A percentile compares a stretch with the other conserved stretches of the same genome.
Evolutionary conservation across 2,329 filamentous ascomycete genomes (phyloP).

Genomic region (Colletotrichum sojae): DNA sequence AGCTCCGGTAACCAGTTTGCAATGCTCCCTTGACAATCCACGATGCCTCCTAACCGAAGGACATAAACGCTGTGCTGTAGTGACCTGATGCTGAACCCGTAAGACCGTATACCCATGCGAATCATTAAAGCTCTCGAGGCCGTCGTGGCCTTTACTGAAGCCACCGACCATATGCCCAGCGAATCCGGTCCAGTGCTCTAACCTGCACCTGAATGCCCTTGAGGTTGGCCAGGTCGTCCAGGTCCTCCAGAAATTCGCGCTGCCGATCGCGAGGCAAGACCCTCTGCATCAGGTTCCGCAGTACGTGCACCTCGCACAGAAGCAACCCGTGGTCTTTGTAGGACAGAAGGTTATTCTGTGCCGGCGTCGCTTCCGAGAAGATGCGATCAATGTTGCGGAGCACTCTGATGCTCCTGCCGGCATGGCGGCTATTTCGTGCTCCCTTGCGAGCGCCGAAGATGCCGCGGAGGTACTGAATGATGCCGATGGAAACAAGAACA

Average conservation of each 20-base stretch:
- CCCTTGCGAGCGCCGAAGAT: slow-evolving; percentile 80
- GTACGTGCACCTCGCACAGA: slow-evolving; percentile 88
- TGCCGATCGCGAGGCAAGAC: slow-evolving; percentile 82
- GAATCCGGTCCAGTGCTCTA: slow-evolving; percentile 84
- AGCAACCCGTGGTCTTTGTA: slow-evolving; percentile 95
- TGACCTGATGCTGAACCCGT: slow-evolving; percentile 36
- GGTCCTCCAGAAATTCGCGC: slow-evolving; percentile 89
- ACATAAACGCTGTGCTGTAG: slow-evolving; percentile 36
- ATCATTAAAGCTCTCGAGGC: slow-evolving; percentile 32
- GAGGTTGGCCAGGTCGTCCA: slow-evolving; percentile 88
- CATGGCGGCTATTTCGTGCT: slow-evolving; percentile 73
- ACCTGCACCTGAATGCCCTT: slow-evolving; percentile 84
- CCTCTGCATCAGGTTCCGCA: slow-evolving; percentile 77
- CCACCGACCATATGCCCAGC: slow-evolving; percentile 92
- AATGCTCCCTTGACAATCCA: slow-evolving; percentile 40
- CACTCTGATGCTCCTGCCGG: slow-evolving; percentile 80
- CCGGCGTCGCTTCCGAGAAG: slow-evolving; percentile 76
- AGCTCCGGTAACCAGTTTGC: slow-evolving; percentile 35
- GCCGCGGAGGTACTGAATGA: slow-evolving; percentile 78
- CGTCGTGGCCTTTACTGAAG: slow-evolving; percentile 53
- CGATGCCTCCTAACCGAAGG: slow-evolving; percentile 25
- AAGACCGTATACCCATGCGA: slow-evolving; percentile 37
- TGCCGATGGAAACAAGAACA: slow-evolving; percentile 86
- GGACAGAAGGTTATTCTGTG: slow-evolving; percentile 80
- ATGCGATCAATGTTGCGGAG: slow-evolving; percentile 91